These are phyloP conservation scores for Exsudoporus floridanus DNA, from an alignment of 1,284 basidiomycete genomes.

Conservation along the genomic window DNA sequence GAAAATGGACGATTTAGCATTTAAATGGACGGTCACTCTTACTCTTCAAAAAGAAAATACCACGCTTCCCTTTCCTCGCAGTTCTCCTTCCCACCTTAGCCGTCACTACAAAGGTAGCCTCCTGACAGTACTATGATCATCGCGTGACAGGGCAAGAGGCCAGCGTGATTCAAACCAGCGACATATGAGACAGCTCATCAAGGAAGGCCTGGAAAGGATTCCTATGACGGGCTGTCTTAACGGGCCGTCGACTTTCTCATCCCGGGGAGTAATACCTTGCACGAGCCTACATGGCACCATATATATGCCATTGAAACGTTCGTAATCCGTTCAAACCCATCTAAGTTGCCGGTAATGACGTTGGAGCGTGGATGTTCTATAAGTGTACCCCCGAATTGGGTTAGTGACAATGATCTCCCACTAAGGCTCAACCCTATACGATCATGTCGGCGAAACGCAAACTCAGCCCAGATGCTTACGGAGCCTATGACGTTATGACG, in stretches of 20 bases:
- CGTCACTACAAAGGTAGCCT: neutral
- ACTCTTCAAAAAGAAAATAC: constrained; percentile 6
- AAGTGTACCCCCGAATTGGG: neutral
- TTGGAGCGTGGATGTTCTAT: neutral
- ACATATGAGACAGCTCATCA: too few relatives aligned
- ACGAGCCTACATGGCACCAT: too few relatives aligned
- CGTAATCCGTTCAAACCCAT: too few relatives aligned
- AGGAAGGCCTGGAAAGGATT: too few relatives aligned
- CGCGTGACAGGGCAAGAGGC: too few relatives aligned
- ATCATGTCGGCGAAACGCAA: neutral
- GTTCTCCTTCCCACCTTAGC: neutral
- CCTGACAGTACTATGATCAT: too few relatives aligned
- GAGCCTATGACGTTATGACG: neutral
- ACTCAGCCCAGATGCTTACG: neutral
- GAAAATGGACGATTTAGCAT: constrained; percentile 31
- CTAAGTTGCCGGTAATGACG: too few relatives aligned
- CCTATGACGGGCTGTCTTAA: too few relatives aligned
- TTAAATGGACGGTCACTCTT: constrained; percentile 15
- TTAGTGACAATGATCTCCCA: neutral
- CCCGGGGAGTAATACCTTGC: too few relatives aligned
- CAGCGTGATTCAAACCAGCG: too few relatives aligned
- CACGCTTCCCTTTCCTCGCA: neutral
- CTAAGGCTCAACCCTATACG: neutral
- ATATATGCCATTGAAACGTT: too few relatives aligned
- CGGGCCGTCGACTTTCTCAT: too few relatives aligned